Evolutionary conservation across 495 filamentous ascomycete species (phyloP).

Genomic region (Xylaria flabelliformis): DNA sequence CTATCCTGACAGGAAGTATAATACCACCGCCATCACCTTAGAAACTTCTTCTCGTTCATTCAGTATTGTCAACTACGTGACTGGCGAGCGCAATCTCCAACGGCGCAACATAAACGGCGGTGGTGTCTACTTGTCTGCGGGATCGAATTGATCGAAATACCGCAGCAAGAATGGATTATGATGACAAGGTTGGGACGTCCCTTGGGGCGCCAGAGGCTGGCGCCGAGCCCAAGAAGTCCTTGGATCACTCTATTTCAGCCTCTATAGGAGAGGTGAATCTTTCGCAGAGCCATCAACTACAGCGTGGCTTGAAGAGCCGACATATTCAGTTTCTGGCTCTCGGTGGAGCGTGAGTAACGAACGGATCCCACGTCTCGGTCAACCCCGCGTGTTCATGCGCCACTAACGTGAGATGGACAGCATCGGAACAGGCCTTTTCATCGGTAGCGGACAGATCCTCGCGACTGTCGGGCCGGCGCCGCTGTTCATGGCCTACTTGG

Average conservation of each 20-base stretch:
- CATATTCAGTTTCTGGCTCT: slow-evolving; percentile 78
- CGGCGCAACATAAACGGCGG: background rate
- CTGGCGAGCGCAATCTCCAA: background rate
- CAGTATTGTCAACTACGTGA: background rate
- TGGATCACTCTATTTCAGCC: slow-evolving; percentile 53
- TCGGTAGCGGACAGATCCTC: slow-evolving; percentile 58
- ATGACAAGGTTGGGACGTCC: slow-evolving; percentile 4
- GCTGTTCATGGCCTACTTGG: slow-evolving; percentile 61
- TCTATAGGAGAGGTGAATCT: slow-evolving; percentile 52
- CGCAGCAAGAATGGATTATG: slow-evolving; percentile 4
- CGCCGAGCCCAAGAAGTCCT: slow-evolving; percentile 50
- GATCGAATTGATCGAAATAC: background rate
- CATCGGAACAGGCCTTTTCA: slow-evolving; percentile 70
- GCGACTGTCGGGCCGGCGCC: slow-evolving; percentile 55
- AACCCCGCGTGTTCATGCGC: background rate
- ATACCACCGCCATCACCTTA: background rate
- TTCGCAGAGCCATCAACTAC: slow-evolving; percentile 50
- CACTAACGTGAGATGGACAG: slow-evolving; percentile 31
- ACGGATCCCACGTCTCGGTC: background rate
- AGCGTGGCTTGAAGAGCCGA: slow-evolving; percentile 69
- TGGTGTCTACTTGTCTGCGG: background rate
- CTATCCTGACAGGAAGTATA: background rate
- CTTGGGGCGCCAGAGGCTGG: slow-evolving; percentile 1
- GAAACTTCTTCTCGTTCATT: background rate
- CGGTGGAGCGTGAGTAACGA: slow-evolving; percentile 57